Evolutionary conservation across 2,329 filamentous ascomycete genomes (phyloP).

Genomic region (Catunica adiposa): DNA sequence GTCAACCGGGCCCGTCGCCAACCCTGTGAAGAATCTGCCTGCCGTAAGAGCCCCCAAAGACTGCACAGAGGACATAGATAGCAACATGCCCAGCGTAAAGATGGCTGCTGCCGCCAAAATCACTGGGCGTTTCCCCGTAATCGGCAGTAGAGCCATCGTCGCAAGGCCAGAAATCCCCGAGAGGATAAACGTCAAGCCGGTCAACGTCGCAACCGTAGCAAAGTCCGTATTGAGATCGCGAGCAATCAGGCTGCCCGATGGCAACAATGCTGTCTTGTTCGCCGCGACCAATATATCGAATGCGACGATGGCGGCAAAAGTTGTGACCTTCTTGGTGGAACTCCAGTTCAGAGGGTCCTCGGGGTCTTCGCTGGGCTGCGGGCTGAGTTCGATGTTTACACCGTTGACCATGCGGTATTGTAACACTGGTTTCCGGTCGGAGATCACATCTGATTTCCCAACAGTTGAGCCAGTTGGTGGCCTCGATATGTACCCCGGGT

Average conservation of each 20-base stretch:
- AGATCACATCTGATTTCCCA: not conserved
- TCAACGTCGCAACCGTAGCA: slow-evolving; percentile 29
- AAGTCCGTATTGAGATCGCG: slow-evolving; percentile 31
- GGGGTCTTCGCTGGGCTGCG: slow-evolving; percentile 38
- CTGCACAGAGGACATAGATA: slow-evolving; percentile 29
- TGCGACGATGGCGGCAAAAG: slow-evolving; percentile 30
- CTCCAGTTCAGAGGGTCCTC: slow-evolving; percentile 43
- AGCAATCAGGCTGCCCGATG: slow-evolving; percentile 28
- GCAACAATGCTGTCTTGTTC: slow-evolving; percentile 39
- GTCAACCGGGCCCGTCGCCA: slow-evolving; percentile 45
- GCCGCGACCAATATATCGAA: slow-evolving; percentile 30
- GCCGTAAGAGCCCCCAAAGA: slow-evolving; percentile 32
- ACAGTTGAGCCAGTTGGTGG: slow-evolving; percentile 1
- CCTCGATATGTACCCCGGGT: slow-evolving; percentile 6
- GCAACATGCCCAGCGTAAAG: slow-evolving; percentile 33
- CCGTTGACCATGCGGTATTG: slow-evolving; percentile 16
- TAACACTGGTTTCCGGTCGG: not conserved
- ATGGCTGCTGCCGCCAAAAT: slow-evolving; percentile 31
- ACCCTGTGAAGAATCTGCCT: slow-evolving; percentile 36
- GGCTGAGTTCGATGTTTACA: slow-evolving; percentile 31
- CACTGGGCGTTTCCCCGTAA: slow-evolving; percentile 37
- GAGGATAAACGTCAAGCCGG: slow-evolving; percentile 35
- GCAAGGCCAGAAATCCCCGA: slow-evolving; percentile 30
- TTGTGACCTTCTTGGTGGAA: slow-evolving; percentile 33
- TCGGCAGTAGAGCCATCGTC: slow-evolving; percentile 27